A percentile compares a stretch with the other conserved stretches of the same genome.
Evolutionary conservation across 495 filamentous ascomycete species (phyloP).

Genomic region (Geopyxis carbonaria): DNA sequence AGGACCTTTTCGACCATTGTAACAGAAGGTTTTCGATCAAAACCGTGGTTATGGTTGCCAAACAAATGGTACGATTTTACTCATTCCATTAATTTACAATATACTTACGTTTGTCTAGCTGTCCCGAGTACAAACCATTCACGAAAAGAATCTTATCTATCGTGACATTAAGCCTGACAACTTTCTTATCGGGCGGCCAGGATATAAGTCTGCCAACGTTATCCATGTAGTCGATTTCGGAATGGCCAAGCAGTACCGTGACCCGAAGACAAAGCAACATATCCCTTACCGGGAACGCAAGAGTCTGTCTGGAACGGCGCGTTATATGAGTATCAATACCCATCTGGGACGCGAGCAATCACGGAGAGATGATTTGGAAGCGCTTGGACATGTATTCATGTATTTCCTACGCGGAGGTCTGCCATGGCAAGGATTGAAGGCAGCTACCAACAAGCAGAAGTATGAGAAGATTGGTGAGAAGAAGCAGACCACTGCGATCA

Average conservation of each 20-base stretch:
- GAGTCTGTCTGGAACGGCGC: conserved; percentile 86
- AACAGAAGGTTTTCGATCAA: conserved; percentile 89
- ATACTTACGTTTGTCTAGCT: conserved; percentile 36
- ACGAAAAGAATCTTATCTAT: conserved; percentile 99
- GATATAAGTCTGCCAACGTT: conserved; percentile 84
- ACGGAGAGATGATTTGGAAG: conserved; percentile 88
- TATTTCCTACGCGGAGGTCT: conserved; percentile 94
- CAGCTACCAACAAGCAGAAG: conserved; percentile 99
- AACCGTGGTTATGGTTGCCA: conserved; percentile 98
- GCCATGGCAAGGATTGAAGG: conserved; percentile 96
- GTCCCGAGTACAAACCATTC: conserved; percentile 95
- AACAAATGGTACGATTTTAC: conserved; percentile 70
- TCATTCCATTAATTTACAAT: no score
- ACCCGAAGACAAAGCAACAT: conserved; percentile 98
- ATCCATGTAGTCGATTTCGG: conserved; percentile 99
- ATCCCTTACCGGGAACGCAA: conserved; percentile 98
- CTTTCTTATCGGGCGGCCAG: conserved; percentile 91
- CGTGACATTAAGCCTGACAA: conserved; percentile 99
- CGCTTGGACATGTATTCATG: conserved; percentile 96
- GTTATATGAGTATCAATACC: conserved; percentile 99
- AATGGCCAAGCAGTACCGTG: conserved; percentile 98
- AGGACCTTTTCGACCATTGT: conserved; percentile 97
- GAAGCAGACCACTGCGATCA: conserved; percentile 95
- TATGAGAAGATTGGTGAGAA: conserved; percentile 99
- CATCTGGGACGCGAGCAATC: conserved; percentile 95